Conservation (phyloP, 306 rosid species). For the Fragaria ananassa region DNA sequence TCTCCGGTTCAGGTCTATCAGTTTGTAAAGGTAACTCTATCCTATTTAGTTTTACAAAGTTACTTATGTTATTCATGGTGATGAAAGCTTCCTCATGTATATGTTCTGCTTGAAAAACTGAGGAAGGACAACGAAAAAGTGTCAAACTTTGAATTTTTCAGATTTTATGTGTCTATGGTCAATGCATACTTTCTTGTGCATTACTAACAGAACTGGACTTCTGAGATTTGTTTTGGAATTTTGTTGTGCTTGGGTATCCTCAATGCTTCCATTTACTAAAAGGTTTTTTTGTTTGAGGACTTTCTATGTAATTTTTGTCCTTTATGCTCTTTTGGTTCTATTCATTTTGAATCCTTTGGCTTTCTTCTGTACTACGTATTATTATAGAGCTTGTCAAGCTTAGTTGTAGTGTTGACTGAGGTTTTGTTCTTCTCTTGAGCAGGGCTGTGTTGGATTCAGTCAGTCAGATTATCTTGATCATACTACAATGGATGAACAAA, state of each 20-base stretch:
- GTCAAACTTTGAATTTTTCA: neutral
- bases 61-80: neutral
- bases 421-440: conserved; percentile 17
- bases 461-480: conserved; percentile 13
- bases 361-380: neutral
- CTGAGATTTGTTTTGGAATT: neutral
- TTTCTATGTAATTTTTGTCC: neutral
- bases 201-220: neutral
- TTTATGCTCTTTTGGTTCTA: neutral
- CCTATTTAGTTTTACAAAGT: neutral
- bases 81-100: neutral
- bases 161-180: too few relatives aligned
- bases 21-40: neutral
- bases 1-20: neutral
- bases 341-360: neutral
- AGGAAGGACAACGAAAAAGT: neutral
- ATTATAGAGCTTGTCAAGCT: conserved; percentile 17
- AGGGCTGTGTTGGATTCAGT: conserved; percentile 13
- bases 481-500: conserved; percentile 39
- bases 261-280: conserved; percentile 1
- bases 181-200: neutral
- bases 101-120: neutral
- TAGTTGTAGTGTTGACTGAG: conserved; percentile 7
- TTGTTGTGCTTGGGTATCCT: neutral
- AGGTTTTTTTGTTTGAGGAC: conserved; percentile 4